Evolutionary conservation across 495 filamentous ascomycete genomes (phyloP), one percentile per base, ranked within the genome.

Genomic region (Talaromyces stipitatus): DNA sequence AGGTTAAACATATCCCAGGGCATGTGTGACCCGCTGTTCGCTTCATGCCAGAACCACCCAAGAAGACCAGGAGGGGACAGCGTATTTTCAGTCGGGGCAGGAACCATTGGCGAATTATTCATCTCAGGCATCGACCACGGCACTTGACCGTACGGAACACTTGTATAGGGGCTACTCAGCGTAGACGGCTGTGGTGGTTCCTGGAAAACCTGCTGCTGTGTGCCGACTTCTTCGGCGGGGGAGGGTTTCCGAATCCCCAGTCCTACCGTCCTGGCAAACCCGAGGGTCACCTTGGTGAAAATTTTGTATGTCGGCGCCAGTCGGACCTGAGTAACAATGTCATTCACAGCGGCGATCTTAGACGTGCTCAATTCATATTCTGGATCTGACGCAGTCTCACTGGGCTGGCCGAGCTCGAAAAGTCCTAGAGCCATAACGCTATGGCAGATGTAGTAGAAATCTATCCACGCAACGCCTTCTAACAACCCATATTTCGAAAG

Each of bases 381-480:
- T 27, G 30, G 16, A 7, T 54, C 51, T 26, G 28, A 22, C 6
- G 30, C 18, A 26, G 51, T 22, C 16, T 18, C 33, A 24, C 4
- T 4, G n/a, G 24, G 12, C 18, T 54, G 24, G 6, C 51, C 51
- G 2, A 54, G 18, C 14, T 27, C 29, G 9, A 36, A 36, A 36
- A 54, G 29, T 5, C 51, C 22, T 4, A 41, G 29, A 2, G 16
- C 51, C 11, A 54, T 18, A 14, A 36, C 28, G 26, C 29, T 16
- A 30, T 54, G 51, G 23, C 51, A 54, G 51, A 54, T 38, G 33
- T 54, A 54, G 33, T 54, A 54, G 6, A 23, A 54, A 27, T 54
- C 51, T 22, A 30, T 38, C 29, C 51, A 54, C 26, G 51, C 51
- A 18, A 54, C 51, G 18, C 51, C 51, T 36, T 54, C 29, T 24